A percentile compares a stretch with the other conserved stretches of the same genome.
These are phyloP conservation scores for Trichoderma pleuroti DNA, from an alignment of 2,329 filamentous ascomycete species.

Conservation along the genomic window DNA sequence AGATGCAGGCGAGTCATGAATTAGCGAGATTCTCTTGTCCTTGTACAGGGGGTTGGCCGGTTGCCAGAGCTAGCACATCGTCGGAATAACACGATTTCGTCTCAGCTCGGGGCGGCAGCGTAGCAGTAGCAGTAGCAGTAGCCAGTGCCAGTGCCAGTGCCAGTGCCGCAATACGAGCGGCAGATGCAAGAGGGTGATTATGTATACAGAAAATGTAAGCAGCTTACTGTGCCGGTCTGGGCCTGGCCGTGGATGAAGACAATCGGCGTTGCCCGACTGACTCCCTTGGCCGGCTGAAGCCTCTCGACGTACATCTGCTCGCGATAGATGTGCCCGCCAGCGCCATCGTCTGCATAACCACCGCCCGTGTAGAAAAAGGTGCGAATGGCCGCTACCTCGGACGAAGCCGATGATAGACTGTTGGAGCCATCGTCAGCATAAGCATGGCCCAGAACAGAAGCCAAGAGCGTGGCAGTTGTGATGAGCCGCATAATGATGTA, in stretches of 20 bases:
- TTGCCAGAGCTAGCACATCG: not conserved
- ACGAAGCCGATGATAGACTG: not conserved
- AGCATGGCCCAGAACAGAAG: not conserved
- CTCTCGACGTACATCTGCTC: slow-evolving; percentile 55
- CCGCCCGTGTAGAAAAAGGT: slow-evolving; percentile 38
- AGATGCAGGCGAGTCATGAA: not conserved
- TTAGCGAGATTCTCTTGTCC: not conserved
- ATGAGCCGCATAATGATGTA: slow-evolving; percentile 10
- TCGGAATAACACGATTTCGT: not conserved
- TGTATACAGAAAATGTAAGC: not conserved
- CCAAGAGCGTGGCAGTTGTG: not conserved
- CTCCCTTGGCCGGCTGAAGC: slow-evolving; percentile 34
- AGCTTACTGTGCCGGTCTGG: slow-evolving; percentile 39
- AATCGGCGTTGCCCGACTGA: slow-evolving; percentile 32
- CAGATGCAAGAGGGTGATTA: not conserved
- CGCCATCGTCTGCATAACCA: slow-evolving; percentile 31
- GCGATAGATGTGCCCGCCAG: slow-evolving; percentile 31
- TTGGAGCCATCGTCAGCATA: not conserved
- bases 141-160: too few species aligned
- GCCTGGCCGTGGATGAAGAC: slow-evolving; percentile 43
- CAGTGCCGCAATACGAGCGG: not conserved
- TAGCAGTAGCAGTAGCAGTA: not conserved
- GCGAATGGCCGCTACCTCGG: slow-evolving; percentile 25
- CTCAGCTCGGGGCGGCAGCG: not conserved
- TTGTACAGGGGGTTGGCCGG: not conserved